Percentiles rank a stretch among this genome's conserved stretches.
Evolutionary conservation across 169 alveolate species (phyloP).

Genomic region (Plasmodium yoelii): DNA sequence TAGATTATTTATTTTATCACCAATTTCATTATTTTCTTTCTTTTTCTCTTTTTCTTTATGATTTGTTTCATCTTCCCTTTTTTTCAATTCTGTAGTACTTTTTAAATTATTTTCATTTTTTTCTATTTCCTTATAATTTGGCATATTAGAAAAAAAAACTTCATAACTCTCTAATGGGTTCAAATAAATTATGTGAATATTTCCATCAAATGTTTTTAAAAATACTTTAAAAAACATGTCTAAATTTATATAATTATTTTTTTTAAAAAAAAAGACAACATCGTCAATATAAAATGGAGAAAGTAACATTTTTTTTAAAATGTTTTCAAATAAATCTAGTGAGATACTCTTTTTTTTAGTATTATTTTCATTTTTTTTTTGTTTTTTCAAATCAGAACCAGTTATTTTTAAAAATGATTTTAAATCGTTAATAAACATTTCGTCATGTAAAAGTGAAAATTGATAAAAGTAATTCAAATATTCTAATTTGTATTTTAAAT

Average conservation of each 20-base stretch:
- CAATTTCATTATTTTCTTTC: background rate
- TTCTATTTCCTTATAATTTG: background rate
- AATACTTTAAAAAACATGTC: slow-evolving; percentile 24
- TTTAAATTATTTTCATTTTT: slow-evolving; percentile 2
- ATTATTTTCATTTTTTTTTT: slow-evolving; percentile 40
- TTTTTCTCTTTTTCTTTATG: background rate
- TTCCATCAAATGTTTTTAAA: slow-evolving; percentile 30
- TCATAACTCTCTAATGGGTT: slow-evolving; percentile 53
- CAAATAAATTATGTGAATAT: slow-evolving; percentile 32
- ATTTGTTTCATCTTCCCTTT: background rate
- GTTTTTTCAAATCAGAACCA: slow-evolving; percentile 21
- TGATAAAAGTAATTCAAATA: slow-evolving; percentile 45
- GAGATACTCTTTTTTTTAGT: slow-evolving; percentile 35
- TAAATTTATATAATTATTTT: slow-evolving; percentile 60
- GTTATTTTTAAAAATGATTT: slow-evolving; percentile 34
- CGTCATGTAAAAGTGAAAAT: slow-evolving; percentile 56
- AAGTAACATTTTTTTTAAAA: slow-evolving; percentile 34
- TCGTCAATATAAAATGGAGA: slow-evolving; percentile 52
- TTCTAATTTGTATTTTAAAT: slow-evolving; percentile 39
- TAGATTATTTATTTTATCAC: background rate
- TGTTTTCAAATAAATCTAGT: slow-evolving; percentile 23
- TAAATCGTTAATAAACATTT: slow-evolving; percentile 35
- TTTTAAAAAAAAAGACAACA: slow-evolving; percentile 59
- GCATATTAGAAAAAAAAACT: slow-evolving; percentile 6
- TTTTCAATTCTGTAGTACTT: background rate